Conservation (phyloP, 1,284 basidiomycete genomes). For the Apiotrichum laibachii region DNA sequence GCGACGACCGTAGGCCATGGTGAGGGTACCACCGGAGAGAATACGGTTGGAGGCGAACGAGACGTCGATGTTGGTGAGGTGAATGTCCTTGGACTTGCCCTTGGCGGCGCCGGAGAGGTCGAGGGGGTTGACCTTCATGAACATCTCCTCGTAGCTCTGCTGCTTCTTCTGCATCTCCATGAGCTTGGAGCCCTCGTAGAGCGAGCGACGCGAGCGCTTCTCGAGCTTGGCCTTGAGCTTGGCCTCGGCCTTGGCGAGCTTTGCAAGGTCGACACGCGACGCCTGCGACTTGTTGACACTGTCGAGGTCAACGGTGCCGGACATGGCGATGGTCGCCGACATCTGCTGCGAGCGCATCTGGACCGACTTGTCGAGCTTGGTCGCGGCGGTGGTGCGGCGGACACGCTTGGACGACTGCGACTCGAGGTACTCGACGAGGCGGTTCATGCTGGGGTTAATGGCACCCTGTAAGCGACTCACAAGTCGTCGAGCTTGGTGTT, state of each 20-base stretch:
- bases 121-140: constrained; percentile 97
- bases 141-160: constrained; percentile 98
- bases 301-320: constrained; percentile 86
- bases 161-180: constrained; percentile 90
- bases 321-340: constrained; percentile 77
- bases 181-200: constrained; percentile 95
- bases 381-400: constrained; percentile 55
- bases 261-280: constrained; percentile 94
- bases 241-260: constrained; percentile 96
- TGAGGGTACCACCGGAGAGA: constrained; percentile 71
- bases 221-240: constrained; percentile 98
- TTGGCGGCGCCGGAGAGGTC: constrained; percentile 75
- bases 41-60: constrained; percentile 92
- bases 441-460: constrained; percentile 44
- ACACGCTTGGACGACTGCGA: constrained; percentile 60
- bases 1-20: constrained; percentile 80
- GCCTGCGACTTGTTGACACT: constrained; percentile 91
- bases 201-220: constrained; percentile 80
- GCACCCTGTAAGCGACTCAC: constrained; percentile 15
- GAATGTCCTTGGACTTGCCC: constrained; percentile 94
- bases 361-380: constrained; percentile 87
- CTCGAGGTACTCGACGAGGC: constrained; percentile 67
- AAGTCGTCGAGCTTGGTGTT: constrained; percentile 49
- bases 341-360: constrained; percentile 82
- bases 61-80: constrained; percentile 92